phyloP scores from a whole-genome alignment of 768 basidiomycete genomes.

The Mycena floridula region DNA sequence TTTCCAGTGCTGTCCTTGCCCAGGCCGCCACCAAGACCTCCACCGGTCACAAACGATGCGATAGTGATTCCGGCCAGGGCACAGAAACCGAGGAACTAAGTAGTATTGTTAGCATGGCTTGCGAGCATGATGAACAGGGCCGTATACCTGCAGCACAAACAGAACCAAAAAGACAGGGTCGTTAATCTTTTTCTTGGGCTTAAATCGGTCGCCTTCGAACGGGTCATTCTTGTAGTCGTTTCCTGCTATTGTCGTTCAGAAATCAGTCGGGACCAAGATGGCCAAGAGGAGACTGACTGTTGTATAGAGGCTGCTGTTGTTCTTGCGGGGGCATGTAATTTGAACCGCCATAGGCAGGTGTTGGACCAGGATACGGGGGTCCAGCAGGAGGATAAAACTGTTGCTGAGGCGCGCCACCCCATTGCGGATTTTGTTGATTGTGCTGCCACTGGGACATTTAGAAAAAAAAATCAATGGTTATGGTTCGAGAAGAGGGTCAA shows the following conservation, averaged over 20 bases:
- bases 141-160: constrained; percentile 61
- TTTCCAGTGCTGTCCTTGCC: constrained; percentile 50
- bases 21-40: constrained; percentile 70
- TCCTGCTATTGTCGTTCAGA: constrained; percentile 15
- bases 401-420: constrained; percentile 4
- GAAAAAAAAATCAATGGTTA: no score
- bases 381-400: not conserved
- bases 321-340: constrained; percentile 17
- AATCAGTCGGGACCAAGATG: no score
- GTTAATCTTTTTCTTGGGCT: constrained; percentile 62
- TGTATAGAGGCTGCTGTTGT: constrained; percentile 15
- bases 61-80: constrained; percentile 63
- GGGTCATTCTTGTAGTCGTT: constrained; percentile 30
- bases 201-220: constrained; percentile 58
- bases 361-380: constrained; percentile 11
- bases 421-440: constrained; percentile 1
- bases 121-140: not conserved
- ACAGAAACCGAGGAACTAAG: constrained; percentile 60
- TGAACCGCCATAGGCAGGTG: constrained; percentile 17
- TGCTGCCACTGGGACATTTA: not conserved
- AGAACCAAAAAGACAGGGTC: constrained; percentile 67
- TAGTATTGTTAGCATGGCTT: not conserved
- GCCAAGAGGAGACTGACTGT: no score
- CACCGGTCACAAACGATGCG: constrained; percentile 51
- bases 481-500: no score